Conservation (phyloP, 805 yeast genomes). For the Yarrowia deformans region DNA sequence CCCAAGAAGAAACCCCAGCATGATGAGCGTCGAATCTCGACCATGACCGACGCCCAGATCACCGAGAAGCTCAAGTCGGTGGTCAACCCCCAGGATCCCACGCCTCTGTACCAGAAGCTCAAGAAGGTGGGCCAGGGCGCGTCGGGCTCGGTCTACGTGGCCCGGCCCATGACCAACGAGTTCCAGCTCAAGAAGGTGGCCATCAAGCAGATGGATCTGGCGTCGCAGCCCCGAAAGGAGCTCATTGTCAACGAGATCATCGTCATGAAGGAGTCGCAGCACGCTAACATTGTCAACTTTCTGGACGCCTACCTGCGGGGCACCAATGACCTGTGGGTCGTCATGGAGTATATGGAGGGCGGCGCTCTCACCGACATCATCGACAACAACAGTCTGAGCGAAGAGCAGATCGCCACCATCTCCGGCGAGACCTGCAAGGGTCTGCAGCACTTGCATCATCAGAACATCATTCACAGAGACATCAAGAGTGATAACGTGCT, state of each 20-base stretch:
- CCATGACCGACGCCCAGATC: slow-evolving; percentile 85
- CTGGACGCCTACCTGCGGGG: slow-evolving; percentile 83
- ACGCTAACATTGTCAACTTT: slow-evolving; percentile 91
- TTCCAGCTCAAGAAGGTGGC: slow-evolving; percentile 65
- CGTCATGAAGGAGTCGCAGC: slow-evolving; percentile 93
- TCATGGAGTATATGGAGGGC: slow-evolving; percentile 99
- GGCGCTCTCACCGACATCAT: slow-evolving; percentile 96
- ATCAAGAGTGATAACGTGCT: slow-evolving; percentile 96
- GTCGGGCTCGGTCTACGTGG: slow-evolving; percentile 94
- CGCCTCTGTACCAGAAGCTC: slow-evolving; percentile 61
- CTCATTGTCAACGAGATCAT: slow-evolving; percentile 91
- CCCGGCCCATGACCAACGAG: slow-evolving; percentile 59
- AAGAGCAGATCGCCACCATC: slow-evolving; percentile 89
- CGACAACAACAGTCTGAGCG: slow-evolving; percentile 82
- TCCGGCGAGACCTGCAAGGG: slow-evolving; percentile 92
- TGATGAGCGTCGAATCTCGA: slow-evolving; percentile 61
- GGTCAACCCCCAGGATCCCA: slow-evolving; percentile 85
- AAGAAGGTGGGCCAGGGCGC: slow-evolving; percentile 98
- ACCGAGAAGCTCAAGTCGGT: slow-evolving; percentile 82
- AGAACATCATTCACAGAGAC: slow-evolving; percentile 94
- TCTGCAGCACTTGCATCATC: slow-evolving; percentile 86
- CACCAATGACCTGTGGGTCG: slow-evolving; percentile 79
- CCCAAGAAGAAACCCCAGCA: slow-evolving; percentile 53
- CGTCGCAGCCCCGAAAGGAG: slow-evolving; percentile 94
- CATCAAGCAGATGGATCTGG: slow-evolving; percentile 93